Base-by-base conservation (phyloP, 768 basidiomycete species). In the Tremella mesenterica region DNA sequence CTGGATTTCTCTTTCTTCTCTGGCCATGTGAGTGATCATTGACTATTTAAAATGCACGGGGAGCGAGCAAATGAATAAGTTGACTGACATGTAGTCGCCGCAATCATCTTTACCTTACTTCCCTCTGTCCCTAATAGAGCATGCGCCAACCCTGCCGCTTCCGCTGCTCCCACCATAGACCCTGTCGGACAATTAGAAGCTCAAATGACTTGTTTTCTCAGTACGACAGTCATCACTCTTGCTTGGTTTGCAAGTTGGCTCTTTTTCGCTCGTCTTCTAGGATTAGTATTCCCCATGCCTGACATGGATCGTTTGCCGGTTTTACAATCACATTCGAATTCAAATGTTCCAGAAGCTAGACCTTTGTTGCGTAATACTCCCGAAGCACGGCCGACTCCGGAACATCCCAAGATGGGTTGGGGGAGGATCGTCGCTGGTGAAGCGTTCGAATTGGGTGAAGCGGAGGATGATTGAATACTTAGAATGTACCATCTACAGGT, bases 391-490 rank as follows among this genome's bases (percentile, higher is more conserved):
- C 44, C 33, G 3, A 34, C n/a, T 18, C 44, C 36, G 4, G 48
- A 28, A 34, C 21, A 43, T 18, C 61, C 61, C 3, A 59, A 66
- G 34, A 51, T 63, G 16, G 57, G 59, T 34, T 69, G 58, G 55
- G 59, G 64, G 14, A 55, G 67, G 38, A 54, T 69, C 3, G 60
- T 61, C 8, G 67, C 67, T 51, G 64, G 64, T 1, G 64, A 64
- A 43, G 67, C 61, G 25, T 69, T 66, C 46, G 67, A 69, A 36
- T 46, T 69, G 44, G 65, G 64, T 12, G 64, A 60, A 20, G 64
- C 60, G 13, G 64, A 65, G 13, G 65, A 63, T 18, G 48, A 55
- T 18, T 41, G 23, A 23, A 23, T 5, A 18, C n/a, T 41, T 23
- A 5, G 38, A 14, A 23, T n/a, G n/a, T n/a, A n/a, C n/a, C n/a